These are phyloP conservation scores for Ceratonia siliqua DNA, from an alignment of 306 rosid genomes.

Conservation along the genomic window DNA sequence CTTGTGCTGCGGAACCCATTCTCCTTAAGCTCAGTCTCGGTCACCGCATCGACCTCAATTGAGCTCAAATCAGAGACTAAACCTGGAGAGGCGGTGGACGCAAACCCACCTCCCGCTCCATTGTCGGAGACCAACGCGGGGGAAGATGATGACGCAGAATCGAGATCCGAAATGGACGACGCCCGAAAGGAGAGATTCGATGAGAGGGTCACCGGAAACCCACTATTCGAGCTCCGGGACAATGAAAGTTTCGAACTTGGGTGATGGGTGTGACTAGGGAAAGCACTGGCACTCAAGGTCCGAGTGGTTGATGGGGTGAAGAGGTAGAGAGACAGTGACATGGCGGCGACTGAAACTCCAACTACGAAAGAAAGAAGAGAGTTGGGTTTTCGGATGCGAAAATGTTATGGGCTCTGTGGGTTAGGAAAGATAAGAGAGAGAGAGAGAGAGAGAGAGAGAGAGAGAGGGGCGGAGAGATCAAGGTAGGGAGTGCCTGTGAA, in stretches of 20 bases:
- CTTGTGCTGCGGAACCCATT: slow-evolving; percentile 92
- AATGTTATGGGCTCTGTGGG: not conserved
- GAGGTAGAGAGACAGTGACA: slow-evolving; percentile 75
- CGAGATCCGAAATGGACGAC: slow-evolving; percentile 51
- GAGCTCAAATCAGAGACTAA: slow-evolving; percentile 41
- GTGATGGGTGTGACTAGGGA: slow-evolving; percentile 23
- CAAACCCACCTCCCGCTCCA: slow-evolving; percentile 42
- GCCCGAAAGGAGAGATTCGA: slow-evolving; percentile 39
- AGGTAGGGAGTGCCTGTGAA: not conserved
- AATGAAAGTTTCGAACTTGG: slow-evolving; percentile 31
- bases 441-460: too few relatives aligned
- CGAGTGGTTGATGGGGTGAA: slow-evolving; percentile 44
- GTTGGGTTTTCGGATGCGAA: not conserved
- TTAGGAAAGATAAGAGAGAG: not conserved
- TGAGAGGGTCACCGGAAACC: slow-evolving; percentile 37
- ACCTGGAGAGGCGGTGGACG: slow-evolving; percentile 18
- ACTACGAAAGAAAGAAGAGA: not conserved
- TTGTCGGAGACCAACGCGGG: slow-evolving; percentile 47
- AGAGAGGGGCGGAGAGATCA: slow-evolving; percentile 25
- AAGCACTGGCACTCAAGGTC: slow-evolving; percentile 23
- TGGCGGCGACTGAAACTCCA: slow-evolving; percentile 27
- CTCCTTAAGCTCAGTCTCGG: slow-evolving; percentile 78
- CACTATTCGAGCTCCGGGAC: slow-evolving; percentile 18
- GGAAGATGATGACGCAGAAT: slow-evolving; percentile 32
- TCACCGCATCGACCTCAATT: slow-evolving; percentile 84